phyloP scores from a whole-genome alignment of 2,329 filamentous ascomycete genomes.

The Cordyceps farinosa region DNA sequence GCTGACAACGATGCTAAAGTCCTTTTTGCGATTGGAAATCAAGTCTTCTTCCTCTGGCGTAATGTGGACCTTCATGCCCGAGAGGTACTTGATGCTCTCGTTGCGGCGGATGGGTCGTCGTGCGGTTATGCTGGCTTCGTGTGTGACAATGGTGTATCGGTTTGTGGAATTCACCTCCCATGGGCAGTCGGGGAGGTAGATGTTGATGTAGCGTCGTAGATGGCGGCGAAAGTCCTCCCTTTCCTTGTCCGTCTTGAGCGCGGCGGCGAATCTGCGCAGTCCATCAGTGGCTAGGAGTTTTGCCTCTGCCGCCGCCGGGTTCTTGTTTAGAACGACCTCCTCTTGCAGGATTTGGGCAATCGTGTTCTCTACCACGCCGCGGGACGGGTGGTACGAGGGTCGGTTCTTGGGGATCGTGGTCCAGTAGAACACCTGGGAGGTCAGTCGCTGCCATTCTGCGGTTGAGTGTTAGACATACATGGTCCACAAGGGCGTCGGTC shows the following conservation, averaged over 20 bases:
- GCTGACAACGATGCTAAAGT: constrained; percentile 96
- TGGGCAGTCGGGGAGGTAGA: constrained; percentile 89
- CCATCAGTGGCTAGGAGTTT: constrained; percentile 70
- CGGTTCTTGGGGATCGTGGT: constrained; percentile 93
- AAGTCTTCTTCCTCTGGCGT: constrained; percentile 86
- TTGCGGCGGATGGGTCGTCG: constrained; percentile 74
- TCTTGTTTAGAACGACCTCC: constrained; percentile 70
- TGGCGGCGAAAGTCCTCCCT: constrained; percentile 84
- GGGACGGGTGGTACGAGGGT: constrained; percentile 76
- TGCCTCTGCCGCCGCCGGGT: constrained; percentile 66
- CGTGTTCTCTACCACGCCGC: constrained; percentile 67
- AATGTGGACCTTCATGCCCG: constrained; percentile 87
- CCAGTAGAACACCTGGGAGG: constrained; percentile 83
- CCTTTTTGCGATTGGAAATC: constrained; percentile 76
- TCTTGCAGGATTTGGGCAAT: constrained; percentile 59
- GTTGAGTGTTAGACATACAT: constrained; percentile 57
- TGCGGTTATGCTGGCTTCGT: constrained; percentile 85
- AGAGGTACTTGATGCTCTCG: constrained; percentile 85
- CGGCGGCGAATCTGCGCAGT: constrained; percentile 65
- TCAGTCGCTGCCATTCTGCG: not conserved
- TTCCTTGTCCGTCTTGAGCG: constrained; percentile 70
- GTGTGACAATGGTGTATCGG: constrained; percentile 85
- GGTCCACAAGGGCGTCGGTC: constrained; percentile 92
- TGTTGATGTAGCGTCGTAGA: constrained; percentile 83
- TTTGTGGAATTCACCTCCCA: constrained; percentile 92